phyloP scores from a whole-genome alignment of 768 basidiomycete species.

The Pulveroboletus frians region DNA sequence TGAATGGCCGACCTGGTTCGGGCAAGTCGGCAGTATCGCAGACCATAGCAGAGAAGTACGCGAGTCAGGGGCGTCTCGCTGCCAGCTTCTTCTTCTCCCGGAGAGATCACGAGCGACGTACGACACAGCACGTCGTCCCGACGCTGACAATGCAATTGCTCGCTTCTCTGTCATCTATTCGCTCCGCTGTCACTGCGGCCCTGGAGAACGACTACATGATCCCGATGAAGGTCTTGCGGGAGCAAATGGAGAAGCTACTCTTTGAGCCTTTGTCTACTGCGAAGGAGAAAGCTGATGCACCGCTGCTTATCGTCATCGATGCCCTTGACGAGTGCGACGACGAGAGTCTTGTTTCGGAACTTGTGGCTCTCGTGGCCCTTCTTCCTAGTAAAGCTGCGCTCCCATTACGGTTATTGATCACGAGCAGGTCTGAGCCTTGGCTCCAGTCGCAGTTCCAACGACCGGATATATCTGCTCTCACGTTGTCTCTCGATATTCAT shows the following conservation, averaged over 20 bases:
- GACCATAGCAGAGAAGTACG: slow-evolving; percentile 27
- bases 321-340: slow-evolving; percentile 27
- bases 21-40: slow-evolving; percentile 29
- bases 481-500: slow-evolving; percentile 17
- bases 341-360: slow-evolving; percentile 21
- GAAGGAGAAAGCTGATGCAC: slow-evolving; percentile 5
- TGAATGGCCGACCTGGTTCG: slow-evolving; percentile 24
- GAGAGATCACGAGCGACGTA: slow-evolving; percentile 21
- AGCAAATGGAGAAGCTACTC: slow-evolving; percentile 27
- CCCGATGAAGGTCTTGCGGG: slow-evolving; percentile 25
- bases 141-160: slow-evolving; percentile 32
- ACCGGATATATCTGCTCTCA: slow-evolving; percentile 10
- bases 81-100: slow-evolving; percentile 36
- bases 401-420: slow-evolving; percentile 24
- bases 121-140: slow-evolving; percentile 23
- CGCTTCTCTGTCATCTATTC: slow-evolving; percentile 16
- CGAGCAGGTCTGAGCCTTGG: slow-evolving; percentile 21
- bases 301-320: slow-evolving; percentile 20
- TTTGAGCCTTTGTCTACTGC: slow-evolving; percentile 15
- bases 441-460: slow-evolving; percentile 18
- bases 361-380: slow-evolving; percentile 20
- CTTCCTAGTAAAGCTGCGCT: slow-evolving; percentile 8
- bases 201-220: slow-evolving; percentile 25
- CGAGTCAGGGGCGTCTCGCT: slow-evolving; percentile 19
- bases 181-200: slow-evolving; percentile 18